These are phyloP conservation scores for Ambrosiella xylebori DNA, from an alignment of 2,329 filamentous ascomycete genomes.

Conservation along the genomic window DNA sequence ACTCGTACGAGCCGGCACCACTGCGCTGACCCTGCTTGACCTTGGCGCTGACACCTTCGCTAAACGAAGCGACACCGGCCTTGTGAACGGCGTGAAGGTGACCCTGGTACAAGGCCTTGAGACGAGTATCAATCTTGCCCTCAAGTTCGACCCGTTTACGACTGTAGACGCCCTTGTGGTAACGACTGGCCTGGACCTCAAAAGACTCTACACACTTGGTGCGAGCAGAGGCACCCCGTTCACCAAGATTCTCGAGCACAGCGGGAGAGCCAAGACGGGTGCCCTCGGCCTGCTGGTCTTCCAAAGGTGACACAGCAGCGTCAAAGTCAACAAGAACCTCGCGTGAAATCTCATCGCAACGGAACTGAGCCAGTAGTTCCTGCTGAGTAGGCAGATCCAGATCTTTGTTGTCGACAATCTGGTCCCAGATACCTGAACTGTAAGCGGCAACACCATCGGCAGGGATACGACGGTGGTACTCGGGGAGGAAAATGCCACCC, in stretches of 20 bases:
- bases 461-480: conserved; percentile 90
- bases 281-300: conserved; percentile 67
- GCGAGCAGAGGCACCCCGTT: conserved; percentile 54
- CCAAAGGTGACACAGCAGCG: conserved; percentile 60
- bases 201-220: conserved; percentile 65
- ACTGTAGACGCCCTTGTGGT: conserved; percentile 89
- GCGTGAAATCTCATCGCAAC: conserved; percentile 88
- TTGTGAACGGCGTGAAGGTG: conserved; percentile 84
- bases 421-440: conserved; percentile 88
- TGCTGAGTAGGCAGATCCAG: conserved; percentile 92
- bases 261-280: conserved; percentile 53
- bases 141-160: conserved; percentile 75
- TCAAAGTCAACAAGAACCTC: conserved; percentile 80
- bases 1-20: conserved; percentile 67
- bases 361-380: conserved; percentile 88
- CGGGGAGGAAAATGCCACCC: conserved; percentile 72
- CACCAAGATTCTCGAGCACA: conserved; percentile 59
- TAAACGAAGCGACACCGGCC: conserved; percentile 66
- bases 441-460: conserved; percentile 95
- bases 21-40: conserved; percentile 91
- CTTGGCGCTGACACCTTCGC: conserved; percentile 65
- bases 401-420: conserved; percentile 98
- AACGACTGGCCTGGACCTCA: conserved; percentile 75
- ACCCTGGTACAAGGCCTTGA: conserved; percentile 77
- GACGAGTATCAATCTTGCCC: conserved; percentile 66